A percentile compares a stretch with the other conserved stretches of the same genome.
phyloP scores from a whole-genome alignment of 1,139 yeast species.

The Hemisphaericaspora lyxosophila region DNA sequence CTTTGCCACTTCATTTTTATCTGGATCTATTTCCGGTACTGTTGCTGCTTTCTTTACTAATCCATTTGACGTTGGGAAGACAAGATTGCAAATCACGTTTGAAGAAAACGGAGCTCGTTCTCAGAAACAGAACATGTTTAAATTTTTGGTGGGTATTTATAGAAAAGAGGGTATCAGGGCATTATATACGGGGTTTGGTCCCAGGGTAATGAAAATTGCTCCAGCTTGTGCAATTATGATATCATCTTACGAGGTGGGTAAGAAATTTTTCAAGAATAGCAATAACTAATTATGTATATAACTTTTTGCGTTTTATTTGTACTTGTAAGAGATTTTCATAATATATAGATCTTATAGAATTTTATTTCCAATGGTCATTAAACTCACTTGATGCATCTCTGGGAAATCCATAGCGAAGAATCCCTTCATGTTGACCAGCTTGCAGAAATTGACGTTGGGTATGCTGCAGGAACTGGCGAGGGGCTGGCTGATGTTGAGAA shows the following conservation, averaged over 20 bases:
- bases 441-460: slow-evolving; percentile 2
- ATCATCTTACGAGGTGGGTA: slow-evolving; percentile 88
- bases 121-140: slow-evolving; percentile 53
- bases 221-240: slow-evolving; percentile 99
- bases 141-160: slow-evolving; percentile 59
- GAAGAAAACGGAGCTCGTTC: slow-evolving; percentile 20
- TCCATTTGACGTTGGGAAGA: slow-evolving; percentile 97
- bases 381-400: slow-evolving; percentile 2
- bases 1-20: slow-evolving; percentile 70
- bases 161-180: slow-evolving; percentile 75
- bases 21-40: slow-evolving; percentile 85
- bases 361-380: slow-evolving; percentile 3
- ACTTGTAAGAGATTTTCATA: not conserved
- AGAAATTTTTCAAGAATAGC: slow-evolving; percentile 52
- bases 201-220: slow-evolving; percentile 86
- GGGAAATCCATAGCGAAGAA: not conserved
- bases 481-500: not conserved
- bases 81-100: slow-evolving; percentile 73
- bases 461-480: slow-evolving; percentile 3
- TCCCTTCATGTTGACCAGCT: not conserved
- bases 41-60: slow-evolving; percentile 85
- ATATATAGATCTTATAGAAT: not conserved
- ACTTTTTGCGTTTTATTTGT: not conserved
- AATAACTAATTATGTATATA: slow-evolving; percentile 10
- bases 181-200: slow-evolving; percentile 78